Percentiles rank a stretch among this genome's conserved stretches.
These are phyloP conservation scores for Stephanodiscus triporus DNA, from an alignment of 108 stramenopile species.

Conservation along the genomic window DNA sequence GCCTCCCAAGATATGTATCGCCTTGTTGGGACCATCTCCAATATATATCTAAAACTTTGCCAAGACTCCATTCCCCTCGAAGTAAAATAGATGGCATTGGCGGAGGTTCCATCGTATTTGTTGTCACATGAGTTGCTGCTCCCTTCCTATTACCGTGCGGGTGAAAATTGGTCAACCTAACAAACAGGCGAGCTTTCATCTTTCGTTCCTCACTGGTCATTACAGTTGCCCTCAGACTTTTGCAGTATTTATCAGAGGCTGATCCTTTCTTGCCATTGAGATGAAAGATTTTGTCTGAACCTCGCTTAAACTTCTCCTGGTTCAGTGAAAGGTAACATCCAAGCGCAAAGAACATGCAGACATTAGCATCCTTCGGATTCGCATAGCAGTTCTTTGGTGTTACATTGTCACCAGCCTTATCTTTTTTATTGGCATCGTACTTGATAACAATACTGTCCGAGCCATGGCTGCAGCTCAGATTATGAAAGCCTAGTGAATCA, in stretches of 20 bases:
- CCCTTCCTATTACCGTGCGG: no score
- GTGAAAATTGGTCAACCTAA: no score
- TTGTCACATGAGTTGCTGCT: no score
- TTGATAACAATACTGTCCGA: conserved; percentile 16
- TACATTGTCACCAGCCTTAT: conserved; percentile 40
- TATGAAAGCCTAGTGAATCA: conserved; percentile 24
- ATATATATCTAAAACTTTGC: no score
- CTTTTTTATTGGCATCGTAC: conserved; percentile 36
- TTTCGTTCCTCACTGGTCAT: no score
- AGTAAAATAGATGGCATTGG: no score
- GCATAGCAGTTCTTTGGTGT: conserved; percentile 47
- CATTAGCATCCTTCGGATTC: conserved; percentile 17
- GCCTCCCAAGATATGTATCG: no score
- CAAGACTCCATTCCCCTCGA: no score
- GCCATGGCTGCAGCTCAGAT: conserved; percentile 20
- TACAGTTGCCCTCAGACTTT: not conserved
- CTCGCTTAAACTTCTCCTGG: not conserved
- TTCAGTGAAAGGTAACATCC: conserved; percentile 14
- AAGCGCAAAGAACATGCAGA: conserved; percentile 14
- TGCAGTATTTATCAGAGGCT: conserved; percentile 25
- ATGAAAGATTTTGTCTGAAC: conserved; percentile 7
- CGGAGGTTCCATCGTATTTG: no score
- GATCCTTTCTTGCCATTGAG: conserved; percentile 12
- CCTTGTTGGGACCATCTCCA: no score
- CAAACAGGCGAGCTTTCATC: no score